Evolutionary conservation across 1,284 basidiomycete species (phyloP).

Genomic region (Takashimella tepidaria): DNA sequence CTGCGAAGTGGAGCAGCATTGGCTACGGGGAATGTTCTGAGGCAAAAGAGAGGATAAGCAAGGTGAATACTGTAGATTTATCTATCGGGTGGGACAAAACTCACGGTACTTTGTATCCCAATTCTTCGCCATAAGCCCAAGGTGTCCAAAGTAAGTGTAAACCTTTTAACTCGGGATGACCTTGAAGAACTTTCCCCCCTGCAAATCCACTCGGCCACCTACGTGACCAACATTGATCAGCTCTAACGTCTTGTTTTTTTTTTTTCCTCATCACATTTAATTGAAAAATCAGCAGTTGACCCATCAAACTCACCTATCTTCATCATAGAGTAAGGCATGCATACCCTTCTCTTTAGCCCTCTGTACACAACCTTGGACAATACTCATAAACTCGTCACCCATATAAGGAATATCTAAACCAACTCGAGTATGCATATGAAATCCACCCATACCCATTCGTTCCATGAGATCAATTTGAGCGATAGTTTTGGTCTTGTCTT

Average conservation of each 20-base stretch:
- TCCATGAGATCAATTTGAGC: constrained; percentile 22
- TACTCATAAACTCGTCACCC: constrained; percentile 28
- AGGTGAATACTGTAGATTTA: no score
- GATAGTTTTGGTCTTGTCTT: constrained; percentile 14
- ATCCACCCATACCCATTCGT: constrained; percentile 33
- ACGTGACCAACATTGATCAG: no score
- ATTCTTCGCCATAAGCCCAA: constrained; percentile 23
- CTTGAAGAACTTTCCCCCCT: constrained; percentile 23
- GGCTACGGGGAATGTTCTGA: constrained; percentile 18
- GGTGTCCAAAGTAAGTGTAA: constrained; percentile 26
- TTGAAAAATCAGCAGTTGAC: background rate
- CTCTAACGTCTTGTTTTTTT: no score
- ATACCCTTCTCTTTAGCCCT: constrained; percentile 26
- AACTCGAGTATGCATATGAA: constrained; percentile 29
- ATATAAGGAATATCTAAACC: constrained; percentile 32
- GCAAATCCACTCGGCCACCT: constrained; percentile 34
- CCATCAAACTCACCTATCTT: constrained; percentile 14
- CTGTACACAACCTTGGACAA: constrained; percentile 19
- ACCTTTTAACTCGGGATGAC: constrained; percentile 21
- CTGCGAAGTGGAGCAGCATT: constrained; percentile 23
- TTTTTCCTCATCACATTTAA: no score
- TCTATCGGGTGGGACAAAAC: background rate
- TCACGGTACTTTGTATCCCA: constrained; percentile 19
- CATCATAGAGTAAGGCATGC: constrained; percentile 29
- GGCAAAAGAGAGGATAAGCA: no score